A percentile compares a stretch with the other conserved stretches of the same genome.
These are phyloP conservation scores for Phanerochaete carnosa DNA, from an alignment of 768 basidiomycete genomes.

Conservation along the genomic window DNA sequence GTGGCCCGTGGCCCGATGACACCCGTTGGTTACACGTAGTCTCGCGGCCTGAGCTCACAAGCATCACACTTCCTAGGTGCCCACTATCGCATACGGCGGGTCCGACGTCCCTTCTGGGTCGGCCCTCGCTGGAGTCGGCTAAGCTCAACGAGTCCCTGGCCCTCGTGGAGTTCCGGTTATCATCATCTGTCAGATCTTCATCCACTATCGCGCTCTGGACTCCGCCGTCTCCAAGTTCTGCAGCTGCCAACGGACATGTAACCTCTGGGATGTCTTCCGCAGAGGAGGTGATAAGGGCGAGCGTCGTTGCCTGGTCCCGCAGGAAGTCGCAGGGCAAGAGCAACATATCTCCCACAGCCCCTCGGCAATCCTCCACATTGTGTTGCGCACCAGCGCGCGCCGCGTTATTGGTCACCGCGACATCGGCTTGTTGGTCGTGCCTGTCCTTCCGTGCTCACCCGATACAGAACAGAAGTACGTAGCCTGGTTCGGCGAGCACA, in stretches of 20 bases:
- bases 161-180: constrained; percentile 60
- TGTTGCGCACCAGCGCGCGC: constrained; percentile 18
- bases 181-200: constrained; percentile 49
- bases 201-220: constrained; percentile 61
- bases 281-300: neutral
- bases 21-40: neutral
- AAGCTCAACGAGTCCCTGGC: constrained; percentile 66
- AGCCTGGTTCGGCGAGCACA: constrained; percentile 44
- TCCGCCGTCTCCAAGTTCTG: constrained; percentile 53
- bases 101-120: constrained; percentile 41
- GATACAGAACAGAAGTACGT: constrained; percentile 42
- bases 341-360: constrained; percentile 41
- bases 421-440: constrained; percentile 45
- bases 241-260: constrained; percentile 54
- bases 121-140: constrained; percentile 55
- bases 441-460: constrained; percentile 20
- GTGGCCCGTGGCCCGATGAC: constrained; percentile 48
- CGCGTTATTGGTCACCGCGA: constrained; percentile 41
- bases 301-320: constrained; percentile 28
- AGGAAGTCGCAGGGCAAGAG: constrained; percentile 39
- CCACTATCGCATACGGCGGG: neutral
- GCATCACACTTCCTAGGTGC: constrained; percentile 52
- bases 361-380: constrained; percentile 34
- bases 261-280: constrained; percentile 48
- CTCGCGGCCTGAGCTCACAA: constrained; percentile 47